These are phyloP conservation scores for Asterochloris erici DNA, from an alignment of 139 green algal species.

Conservation along the genomic window DNA sequence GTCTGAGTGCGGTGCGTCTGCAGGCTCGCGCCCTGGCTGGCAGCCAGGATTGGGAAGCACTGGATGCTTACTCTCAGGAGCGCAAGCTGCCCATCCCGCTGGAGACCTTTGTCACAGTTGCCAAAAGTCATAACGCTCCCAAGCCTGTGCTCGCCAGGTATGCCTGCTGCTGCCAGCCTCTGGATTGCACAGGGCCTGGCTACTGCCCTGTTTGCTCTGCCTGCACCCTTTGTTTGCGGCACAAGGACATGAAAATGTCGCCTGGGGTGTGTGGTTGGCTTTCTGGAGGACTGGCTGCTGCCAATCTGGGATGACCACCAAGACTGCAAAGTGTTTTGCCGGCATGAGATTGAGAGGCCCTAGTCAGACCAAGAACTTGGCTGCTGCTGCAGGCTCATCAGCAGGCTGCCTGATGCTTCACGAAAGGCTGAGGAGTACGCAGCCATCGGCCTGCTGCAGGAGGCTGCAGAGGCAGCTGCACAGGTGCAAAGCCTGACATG, in stretches of 20 bases:
- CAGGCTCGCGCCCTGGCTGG: conserved; percentile 49
- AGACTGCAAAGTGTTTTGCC: too few species aligned
- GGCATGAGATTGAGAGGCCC: too few species aligned
- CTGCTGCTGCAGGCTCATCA: conserved; percentile 43
- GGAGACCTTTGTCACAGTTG: conserved; percentile 53
- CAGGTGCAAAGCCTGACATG: conserved; percentile 10
- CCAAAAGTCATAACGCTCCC: conserved; percentile 43
- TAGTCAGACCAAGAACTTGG: too few species aligned
- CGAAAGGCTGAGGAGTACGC: conserved; percentile 59
- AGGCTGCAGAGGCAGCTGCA: conserved; percentile 56
- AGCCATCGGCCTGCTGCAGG: conserved; percentile 34
- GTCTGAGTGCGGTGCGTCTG: background rate
- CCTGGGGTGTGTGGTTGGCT: too few species aligned
- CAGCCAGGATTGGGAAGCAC: conserved; percentile 56
- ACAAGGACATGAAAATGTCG: too few species aligned
- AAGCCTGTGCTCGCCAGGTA: conserved; percentile 38
- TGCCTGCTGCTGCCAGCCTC: background rate
- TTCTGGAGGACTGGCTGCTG: too few species aligned
- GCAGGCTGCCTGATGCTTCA: conserved; percentile 43
- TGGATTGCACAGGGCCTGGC: too few species aligned
- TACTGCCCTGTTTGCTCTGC: too few species aligned
- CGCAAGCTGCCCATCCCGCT: conserved; percentile 28
- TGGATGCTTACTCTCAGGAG: conserved; percentile 53
- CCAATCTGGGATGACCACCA: too few species aligned
- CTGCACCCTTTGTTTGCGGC: too few species aligned